Base-by-base conservation (phyloP, 208 protist genomes). In the Leishmania major region DNA sequence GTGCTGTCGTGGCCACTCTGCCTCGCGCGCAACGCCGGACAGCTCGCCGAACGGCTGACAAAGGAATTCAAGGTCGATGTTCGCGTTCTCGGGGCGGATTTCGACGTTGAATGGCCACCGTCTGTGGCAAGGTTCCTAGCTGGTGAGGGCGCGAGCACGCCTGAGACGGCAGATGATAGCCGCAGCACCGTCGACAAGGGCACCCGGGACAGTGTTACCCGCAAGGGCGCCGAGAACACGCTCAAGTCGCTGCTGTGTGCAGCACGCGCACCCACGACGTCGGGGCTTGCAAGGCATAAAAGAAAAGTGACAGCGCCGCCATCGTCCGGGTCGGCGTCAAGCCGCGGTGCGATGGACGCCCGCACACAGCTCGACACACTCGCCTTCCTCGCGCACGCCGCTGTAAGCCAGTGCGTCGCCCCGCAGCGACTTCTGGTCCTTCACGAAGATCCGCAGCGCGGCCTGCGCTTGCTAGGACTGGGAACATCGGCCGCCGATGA, bases 1-100 rank as follows among this genome's bases (percentile, higher is more conserved):
- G 87, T 97, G 31, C 84, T 97, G 45, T 87, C 94, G 78, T 95
- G 91, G 91, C 94, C 94, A 49, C 79, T 97, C 15, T 96, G 92
- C 59, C 74, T 86, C 28, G 92, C 92, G 17, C 37, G 59, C 19
- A 93, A 97, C 75, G 88, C 89, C 2, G n/a, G 79, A 43, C 53
- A 79, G 28, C 75, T 97, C 37, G 94, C 94, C 5, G 81, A 70
- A 3, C 81, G 83, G 35, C 85, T 97, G 55, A 92, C 89, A 28
- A 87, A 84, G 6, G 89, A 95, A 60, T 94, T 96, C 67, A 89
- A 94, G 69, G 75, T 96, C 15, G 87, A 93, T 62, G 89, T 96
- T 43, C 89, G 89, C 28, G 93, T 96, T 35, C 74, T 96, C 22
- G 93, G 91, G 0, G 82, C 82, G 3, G 87, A 69, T 35, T 96